These are phyloP conservation scores for Flaveria trinervia DNA, from an alignment of 129 eudicot genomes.

Conservation along the genomic window DNA sequence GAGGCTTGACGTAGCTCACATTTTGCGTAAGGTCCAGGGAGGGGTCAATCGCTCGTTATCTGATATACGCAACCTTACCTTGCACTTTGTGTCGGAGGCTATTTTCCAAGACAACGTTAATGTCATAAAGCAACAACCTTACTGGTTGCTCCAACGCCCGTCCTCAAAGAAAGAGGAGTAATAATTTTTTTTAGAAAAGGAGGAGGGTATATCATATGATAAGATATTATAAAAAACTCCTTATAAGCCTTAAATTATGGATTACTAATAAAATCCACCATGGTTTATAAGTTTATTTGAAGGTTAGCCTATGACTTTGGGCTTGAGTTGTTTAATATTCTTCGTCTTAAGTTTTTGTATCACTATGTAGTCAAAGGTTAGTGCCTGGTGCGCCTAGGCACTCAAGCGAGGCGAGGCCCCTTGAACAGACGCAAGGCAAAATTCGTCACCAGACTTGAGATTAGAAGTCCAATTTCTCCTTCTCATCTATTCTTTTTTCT, in stretches of 20 bases:
- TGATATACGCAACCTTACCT: too few relatives aligned
- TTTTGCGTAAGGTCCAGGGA: too few relatives aligned
- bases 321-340: background rate
- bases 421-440: background rate
- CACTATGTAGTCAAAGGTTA: background rate
- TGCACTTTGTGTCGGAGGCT: too few relatives aligned
- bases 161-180: too few relatives aligned
- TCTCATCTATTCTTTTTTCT: background rate
- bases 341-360: background rate
- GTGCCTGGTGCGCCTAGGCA: background rate
- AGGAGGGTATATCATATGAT: background rate
- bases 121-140: too few relatives aligned
- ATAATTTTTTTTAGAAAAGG: background rate
- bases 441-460: background rate
- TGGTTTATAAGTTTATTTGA: background rate
- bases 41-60: too few relatives aligned
- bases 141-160: too few relatives aligned
- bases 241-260: constrained; percentile 4
- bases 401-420: background rate
- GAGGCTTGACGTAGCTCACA: too few relatives aligned
- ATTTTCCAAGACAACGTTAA: too few relatives aligned
- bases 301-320: background rate
- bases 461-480: background rate
- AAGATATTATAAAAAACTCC: background rate
- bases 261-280: background rate